Conservation (phyloP, 768 basidiomycete species). For the Collybia sordida region DNA sequence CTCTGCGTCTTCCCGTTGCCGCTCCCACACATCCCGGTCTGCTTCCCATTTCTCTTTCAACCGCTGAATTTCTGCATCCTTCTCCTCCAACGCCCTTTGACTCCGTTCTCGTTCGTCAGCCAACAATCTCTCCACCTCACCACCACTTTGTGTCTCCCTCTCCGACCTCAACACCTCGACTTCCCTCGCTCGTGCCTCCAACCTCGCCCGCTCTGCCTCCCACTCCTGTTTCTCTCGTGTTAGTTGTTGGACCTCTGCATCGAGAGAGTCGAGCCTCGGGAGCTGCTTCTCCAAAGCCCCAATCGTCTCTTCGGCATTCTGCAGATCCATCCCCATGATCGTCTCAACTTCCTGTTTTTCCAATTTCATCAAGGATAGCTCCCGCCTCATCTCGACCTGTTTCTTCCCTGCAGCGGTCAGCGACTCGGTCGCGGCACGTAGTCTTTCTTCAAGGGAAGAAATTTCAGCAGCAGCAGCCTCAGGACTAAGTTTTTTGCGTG, state of each 20-base stretch:
- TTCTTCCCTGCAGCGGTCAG: slow-evolving; percentile 59
- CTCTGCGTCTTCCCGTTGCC: slow-evolving; percentile 47
- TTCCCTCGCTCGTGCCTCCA: slow-evolving; percentile 37
- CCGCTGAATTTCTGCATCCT: slow-evolving; percentile 35
- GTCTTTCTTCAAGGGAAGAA: slow-evolving; percentile 58
- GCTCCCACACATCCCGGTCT: slow-evolving; percentile 51
- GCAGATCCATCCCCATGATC: slow-evolving; percentile 62
- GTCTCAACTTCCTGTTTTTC: slow-evolving; percentile 75
- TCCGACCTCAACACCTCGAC: slow-evolving; percentile 39
- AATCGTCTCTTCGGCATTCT: slow-evolving; percentile 66
- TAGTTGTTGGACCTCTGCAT: slow-evolving; percentile 45
- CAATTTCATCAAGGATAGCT: slow-evolving; percentile 56
- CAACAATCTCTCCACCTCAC: slow-evolving; percentile 36
- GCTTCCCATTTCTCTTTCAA: slow-evolving; percentile 39
- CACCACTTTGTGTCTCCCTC: slow-evolving; percentile 37
- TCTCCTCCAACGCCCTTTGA: slow-evolving; percentile 36
- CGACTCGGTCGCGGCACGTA: slow-evolving; percentile 60
- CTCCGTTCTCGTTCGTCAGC: slow-evolving; percentile 37
- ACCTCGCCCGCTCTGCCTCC: slow-evolving; percentile 44
- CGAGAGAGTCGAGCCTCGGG: slow-evolving; percentile 47
- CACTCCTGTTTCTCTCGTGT: slow-evolving; percentile 49
- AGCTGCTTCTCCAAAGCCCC: slow-evolving; percentile 55
- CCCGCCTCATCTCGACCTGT: slow-evolving; percentile 60
- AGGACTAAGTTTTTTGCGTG: slow-evolving; percentile 41
- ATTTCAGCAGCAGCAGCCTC: slow-evolving; percentile 46